Conservation (phyloP, 1,284 basidiomycete genomes). For the Schizophyllum amplum region DNA sequence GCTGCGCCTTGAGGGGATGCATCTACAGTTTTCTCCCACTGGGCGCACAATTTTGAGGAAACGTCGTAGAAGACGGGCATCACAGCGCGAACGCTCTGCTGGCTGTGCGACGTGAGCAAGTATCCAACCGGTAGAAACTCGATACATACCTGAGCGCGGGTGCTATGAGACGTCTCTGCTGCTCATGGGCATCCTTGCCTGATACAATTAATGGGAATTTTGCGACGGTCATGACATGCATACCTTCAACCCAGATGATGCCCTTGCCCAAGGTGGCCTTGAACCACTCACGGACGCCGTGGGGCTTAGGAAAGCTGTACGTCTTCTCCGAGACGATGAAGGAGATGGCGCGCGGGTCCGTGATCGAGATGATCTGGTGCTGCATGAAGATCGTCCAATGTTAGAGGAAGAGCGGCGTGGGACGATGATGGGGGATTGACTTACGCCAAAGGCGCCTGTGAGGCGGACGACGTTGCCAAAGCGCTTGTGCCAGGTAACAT, state of each 20-base stretch:
- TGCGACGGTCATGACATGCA: not conserved
- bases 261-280: conserved; percentile 48
- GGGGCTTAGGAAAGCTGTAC: conserved; percentile 50
- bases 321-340: conserved; percentile 43
- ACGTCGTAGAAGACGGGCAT: conserved; percentile 42
- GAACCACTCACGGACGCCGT: conserved; percentile 54
- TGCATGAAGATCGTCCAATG: too few relatives aligned
- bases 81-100: conserved; percentile 41
- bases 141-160: conserved; percentile 42
- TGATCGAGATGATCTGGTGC: conserved; percentile 48
- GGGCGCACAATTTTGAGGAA: conserved; percentile 35
- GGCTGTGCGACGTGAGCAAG: conserved; percentile 23
- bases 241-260: conserved; percentile 57
- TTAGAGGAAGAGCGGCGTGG: conserved; percentile 4
- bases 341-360: conserved; percentile 41
- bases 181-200: conserved; percentile 48
- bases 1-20: conserved; percentile 21
- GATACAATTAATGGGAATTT: not conserved
- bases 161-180: conserved; percentile 40
- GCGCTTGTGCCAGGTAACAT: conserved; percentile 39
- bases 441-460: conserved; percentile 45
- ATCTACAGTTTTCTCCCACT: conserved; percentile 40
- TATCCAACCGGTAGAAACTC: not conserved
- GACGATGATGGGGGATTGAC: conserved; percentile 10
- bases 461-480: conserved; percentile 47